Conservation (phyloP, 2,329 filamentous ascomycete species). For the Penicillium sp. region DNA sequence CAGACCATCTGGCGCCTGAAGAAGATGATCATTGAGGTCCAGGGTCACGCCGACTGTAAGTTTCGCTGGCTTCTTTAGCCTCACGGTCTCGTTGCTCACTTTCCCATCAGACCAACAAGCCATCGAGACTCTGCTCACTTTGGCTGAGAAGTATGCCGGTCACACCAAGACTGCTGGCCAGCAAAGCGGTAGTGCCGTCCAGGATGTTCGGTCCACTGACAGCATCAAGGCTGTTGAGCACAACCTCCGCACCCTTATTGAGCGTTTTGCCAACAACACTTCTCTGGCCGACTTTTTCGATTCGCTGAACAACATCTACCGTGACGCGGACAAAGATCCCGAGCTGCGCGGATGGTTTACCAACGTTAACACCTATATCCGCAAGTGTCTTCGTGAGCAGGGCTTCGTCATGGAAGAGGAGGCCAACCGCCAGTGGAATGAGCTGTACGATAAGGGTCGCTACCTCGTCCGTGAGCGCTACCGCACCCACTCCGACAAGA, state of each 20-base stretch:
- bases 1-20: constrained; percentile 88
- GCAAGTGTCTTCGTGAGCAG: constrained; percentile 77
- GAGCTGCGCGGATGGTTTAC: constrained; percentile 90
- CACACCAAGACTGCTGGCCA: constrained; percentile 63
- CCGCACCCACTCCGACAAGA: constrained; percentile 72
- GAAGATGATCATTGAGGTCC: constrained; percentile 97
- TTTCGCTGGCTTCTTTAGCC: constrained; percentile 13
- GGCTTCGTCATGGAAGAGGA: constrained; percentile 82
- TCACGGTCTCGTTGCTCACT: too few relatives aligned
- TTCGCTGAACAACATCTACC: constrained; percentile 77
- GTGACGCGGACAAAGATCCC: constrained; percentile 75
- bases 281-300: constrained; percentile 81
- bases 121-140: constrained; percentile 74
- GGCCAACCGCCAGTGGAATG: constrained; percentile 75
- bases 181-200: constrained; percentile 61
- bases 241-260: constrained; percentile 78
- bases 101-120: constrained; percentile 63
- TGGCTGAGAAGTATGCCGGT: constrained; percentile 78
- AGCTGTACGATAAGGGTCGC: constrained; percentile 75
- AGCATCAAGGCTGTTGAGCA: constrained; percentile 66
- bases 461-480: constrained; percentile 88
- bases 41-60: constrained; percentile 83
- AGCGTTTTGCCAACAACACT: constrained; percentile 92
- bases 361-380: constrained; percentile 67
- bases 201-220: constrained; percentile 62